Base-by-base conservation (phyloP, 306 rosid genomes). In the Pueraria montana region DNA sequence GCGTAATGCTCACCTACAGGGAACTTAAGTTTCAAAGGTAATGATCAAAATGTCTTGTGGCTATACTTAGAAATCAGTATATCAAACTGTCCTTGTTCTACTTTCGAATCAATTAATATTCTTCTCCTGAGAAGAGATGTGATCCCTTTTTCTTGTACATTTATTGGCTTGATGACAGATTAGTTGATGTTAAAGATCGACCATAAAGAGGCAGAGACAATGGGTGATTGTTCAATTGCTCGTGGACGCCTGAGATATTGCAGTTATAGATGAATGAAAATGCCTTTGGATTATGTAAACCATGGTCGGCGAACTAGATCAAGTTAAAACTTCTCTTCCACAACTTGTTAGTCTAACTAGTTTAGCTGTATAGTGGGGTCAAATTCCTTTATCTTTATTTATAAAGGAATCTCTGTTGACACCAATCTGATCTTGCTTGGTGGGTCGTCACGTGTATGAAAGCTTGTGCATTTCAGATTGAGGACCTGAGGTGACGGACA, bases 1-100 rank as follows among this genome's bases (percentile, higher is more conserved):
- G 84, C 83, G n/a, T 89, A 52, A 90, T 92, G 97, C 97, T 92
- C 66, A 52, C 86, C 70, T 80, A 71, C 77, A 87, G 92, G 70
- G 86, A 76, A 36, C 75, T 18, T 16, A 89, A 77, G 79, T 67
- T 46, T 85, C 90, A 81, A 83, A 86, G 94, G 90, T 87, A 87
- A 56, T 52, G 38, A 81, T 76, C 59, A 43, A 69, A 84, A 66
- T 71, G 12, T 68, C 52, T 38, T 43, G 24, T 30, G 13, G 58
- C 46, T 34, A 40, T 84, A 20, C 62, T 2, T 77, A 21, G 27
- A 79, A 68, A n/a, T 79, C 16, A 53, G 36, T 23, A 32, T 70
- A 46, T 43, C 14, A 17, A 46, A 11, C 36, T 62, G 3, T 36
- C 49, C 18, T 40, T 21, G 46, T 34, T 71, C 64, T 83, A 74